Base-by-base conservation (phyloP, 2,329 filamentous ascomycete genomes). In the Xylariomycetidae sp. region DNA sequence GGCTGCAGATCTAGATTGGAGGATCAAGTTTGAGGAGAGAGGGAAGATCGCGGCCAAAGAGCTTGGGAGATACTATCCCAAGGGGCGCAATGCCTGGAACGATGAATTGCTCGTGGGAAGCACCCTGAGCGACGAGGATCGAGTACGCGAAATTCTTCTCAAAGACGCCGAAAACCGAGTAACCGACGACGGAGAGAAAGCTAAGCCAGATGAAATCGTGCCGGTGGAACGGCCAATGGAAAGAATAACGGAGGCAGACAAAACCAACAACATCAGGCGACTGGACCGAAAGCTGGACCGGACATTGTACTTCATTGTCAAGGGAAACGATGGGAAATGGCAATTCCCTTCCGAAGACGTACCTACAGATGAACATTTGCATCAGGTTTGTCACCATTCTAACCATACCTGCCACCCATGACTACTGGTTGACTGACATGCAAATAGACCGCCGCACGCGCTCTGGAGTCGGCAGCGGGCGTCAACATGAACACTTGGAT, bases 401-500 rank as follows among this genome's bases (percentile, higher is more conserved):
- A 13, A 14, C 33, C 13, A 31, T 18, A 26, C 6, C 25, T 14
- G 10, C 12, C 13, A 16, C n/a, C 27, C 20, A 20, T 30, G 13
- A 16, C 18, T 27, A 19, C 14, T 31, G 8, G 25, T 25, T 49
- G 52, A 48, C 56, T 36, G 12, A 35, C 14, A 16, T 25, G 16
- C 6, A n/a, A n/a, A 42, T 50, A 98, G 92, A 82, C 86, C 27
- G 88, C 90, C 23, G 77, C 88, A 56, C 77, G 88, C 40, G 80
- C 88, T 34, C 71, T 97, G 16, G 70, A 82, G 33, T 73, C 86
- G 51, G 71, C 87, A 4, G 88, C 83, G 8, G 92, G 92, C 38
- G 66, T 85, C 41, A 94, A 98, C 72, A 97, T 98, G 89, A 97
- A 97, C 69, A 96, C 88, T 35, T 98, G 92, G 89, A 78, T 97